These are phyloP conservation scores for Ascodesmis nigricans DNA, from an alignment of 495 filamentous ascomycete species.

Conservation along the genomic window DNA sequence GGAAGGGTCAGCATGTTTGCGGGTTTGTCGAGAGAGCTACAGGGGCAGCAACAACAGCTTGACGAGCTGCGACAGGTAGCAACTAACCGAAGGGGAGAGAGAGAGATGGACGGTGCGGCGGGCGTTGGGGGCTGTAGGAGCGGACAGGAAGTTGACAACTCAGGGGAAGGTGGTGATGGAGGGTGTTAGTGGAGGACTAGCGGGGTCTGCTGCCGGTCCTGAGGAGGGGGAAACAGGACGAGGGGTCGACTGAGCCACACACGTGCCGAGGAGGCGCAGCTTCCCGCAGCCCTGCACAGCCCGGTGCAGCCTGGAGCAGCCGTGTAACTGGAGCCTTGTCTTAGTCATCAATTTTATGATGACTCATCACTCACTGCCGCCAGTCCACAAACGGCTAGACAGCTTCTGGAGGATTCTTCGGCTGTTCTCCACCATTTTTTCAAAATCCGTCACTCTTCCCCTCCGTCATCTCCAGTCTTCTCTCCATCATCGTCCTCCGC, in stretches of 20 bases:
- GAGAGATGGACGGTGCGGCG: conserved; percentile 2
- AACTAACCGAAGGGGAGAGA: conserved; percentile 6
- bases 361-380: too few species aligned
- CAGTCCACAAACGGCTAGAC: too few species aligned
- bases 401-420: conserved; percentile 3
- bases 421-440: conserved; percentile 4
- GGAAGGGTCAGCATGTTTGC: background rate
- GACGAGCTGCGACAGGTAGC: too few species aligned
- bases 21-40: conserved; percentile 1
- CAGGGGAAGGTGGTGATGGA: conserved; percentile 11
- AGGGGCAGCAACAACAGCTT: conserved; percentile 2
- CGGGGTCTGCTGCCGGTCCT: conserved; percentile 11
- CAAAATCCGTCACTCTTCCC: background rate
- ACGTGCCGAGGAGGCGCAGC: too few species aligned
- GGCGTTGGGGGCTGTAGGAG: conserved; percentile 10
- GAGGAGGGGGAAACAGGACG: conserved; percentile 8
- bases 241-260: background rate
- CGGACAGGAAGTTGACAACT: conserved; percentile 11
- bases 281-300: too few species aligned
- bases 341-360: too few species aligned
- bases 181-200: conserved; percentile 7
- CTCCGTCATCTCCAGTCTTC: conserved; percentile 2
- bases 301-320: too few species aligned
- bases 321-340: too few species aligned
- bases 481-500: conserved; percentile 11